These are phyloP conservation scores for Sporothrix variecibatus DNA, from an alignment of 2,329 filamentous ascomycete species.

Conservation along the genomic window DNA sequence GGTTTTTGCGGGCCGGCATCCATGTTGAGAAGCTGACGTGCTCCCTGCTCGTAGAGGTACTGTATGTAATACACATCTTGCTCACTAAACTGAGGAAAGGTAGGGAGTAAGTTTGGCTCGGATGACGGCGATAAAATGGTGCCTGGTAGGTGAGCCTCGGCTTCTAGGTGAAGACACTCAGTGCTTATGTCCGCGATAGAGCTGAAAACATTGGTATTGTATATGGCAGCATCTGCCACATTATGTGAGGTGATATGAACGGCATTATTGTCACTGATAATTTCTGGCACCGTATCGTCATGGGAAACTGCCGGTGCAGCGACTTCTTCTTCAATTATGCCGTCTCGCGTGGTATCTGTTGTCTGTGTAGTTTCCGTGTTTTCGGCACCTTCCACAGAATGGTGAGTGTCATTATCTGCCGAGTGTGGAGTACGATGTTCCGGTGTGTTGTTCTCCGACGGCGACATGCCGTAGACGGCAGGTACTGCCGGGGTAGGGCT, in stretches of 20 bases:
- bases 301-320: background rate
- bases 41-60: background rate
- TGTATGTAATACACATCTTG: conserved; percentile 2
- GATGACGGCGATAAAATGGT: background rate
- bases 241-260: background rate
- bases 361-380: background rate
- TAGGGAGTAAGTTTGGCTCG: background rate
- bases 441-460: background rate
- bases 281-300: background rate
- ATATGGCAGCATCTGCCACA: background rate
- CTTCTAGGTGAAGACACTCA: background rate
- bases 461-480: background rate
- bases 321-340: background rate
- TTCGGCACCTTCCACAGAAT: background rate
- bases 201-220: background rate
- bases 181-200: background rate
- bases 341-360: background rate
- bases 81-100: background rate
- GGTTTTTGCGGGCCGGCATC: background rate
- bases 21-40: background rate
- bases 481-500: background rate
- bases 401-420: background rate
- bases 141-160: background rate
- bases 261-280: background rate
- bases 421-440: background rate